Evolutionary conservation across 257 asterid genomes (phyloP).

Genomic region (Ilex aquifolium): DNA sequence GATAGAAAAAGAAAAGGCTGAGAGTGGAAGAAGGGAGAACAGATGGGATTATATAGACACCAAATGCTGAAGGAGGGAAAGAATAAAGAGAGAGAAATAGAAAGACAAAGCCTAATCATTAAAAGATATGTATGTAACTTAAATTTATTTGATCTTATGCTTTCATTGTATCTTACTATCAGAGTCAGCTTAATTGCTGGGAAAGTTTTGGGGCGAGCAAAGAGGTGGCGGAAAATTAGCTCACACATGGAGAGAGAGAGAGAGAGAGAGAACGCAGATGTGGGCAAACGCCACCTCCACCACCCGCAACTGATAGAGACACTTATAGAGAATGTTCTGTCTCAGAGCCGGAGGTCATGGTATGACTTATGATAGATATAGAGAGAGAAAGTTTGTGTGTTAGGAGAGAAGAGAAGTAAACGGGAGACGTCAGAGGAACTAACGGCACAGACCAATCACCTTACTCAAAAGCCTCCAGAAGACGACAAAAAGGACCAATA

Average conservation of each 20-base stretch:
- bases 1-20: slow-evolving; percentile 21
- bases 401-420: background rate
- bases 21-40: slow-evolving; percentile 26
- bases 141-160: slow-evolving; percentile 3
- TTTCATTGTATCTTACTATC: slow-evolving; percentile 35
- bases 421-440: slow-evolving; percentile 1
- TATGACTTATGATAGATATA: too few species aligned
- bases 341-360: background rate
- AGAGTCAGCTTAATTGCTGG: slow-evolving; percentile 56
- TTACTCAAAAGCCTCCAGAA: slow-evolving; percentile 19
- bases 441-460: slow-evolving; percentile 3
- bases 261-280: slow-evolving; percentile 26
- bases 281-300: slow-evolving; percentile 36
- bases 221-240: slow-evolving; percentile 51
- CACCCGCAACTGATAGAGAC: slow-evolving; percentile 70
- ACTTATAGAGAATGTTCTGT: slow-evolving; percentile 11
- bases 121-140: slow-evolving; percentile 23
- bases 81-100: slow-evolving; percentile 13
- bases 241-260: slow-evolving; percentile 4
- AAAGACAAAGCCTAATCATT: slow-evolving; percentile 63
- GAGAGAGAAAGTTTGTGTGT: too few species aligned
- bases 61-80: slow-evolving; percentile 5
- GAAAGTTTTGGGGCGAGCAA: slow-evolving; percentile 44
- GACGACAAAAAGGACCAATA: slow-evolving; percentile 31
- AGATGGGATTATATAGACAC: slow-evolving; percentile 29